Evolutionary conservation across 768 basidiomycete species (phyloP).

Genomic region (Panellus pusillus): DNA sequence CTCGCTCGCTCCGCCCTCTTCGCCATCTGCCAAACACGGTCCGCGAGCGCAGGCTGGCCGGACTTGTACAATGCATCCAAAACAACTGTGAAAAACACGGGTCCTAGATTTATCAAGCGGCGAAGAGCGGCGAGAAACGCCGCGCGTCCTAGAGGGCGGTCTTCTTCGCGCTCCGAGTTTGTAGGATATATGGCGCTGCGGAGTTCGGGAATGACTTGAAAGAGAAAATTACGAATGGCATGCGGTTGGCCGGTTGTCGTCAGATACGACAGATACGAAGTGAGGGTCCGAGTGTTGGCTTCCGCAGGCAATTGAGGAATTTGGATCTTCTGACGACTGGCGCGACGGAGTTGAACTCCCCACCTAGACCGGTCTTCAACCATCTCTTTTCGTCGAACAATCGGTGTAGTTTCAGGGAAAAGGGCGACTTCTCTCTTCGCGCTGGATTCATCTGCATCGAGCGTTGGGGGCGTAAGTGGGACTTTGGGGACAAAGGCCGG

Average conservation of each 20-base stretch:
- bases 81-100: slow-evolving; percentile 57
- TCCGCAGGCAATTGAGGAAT: slow-evolving; percentile 19
- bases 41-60: slow-evolving; percentile 53
- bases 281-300: slow-evolving; percentile 49
- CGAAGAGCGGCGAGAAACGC: slow-evolving; percentile 32
- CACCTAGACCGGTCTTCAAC: slow-evolving; percentile 2
- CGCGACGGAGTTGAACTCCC: not conserved
- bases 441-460: not conserved
- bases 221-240: slow-evolving; percentile 48
- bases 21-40: slow-evolving; percentile 65
- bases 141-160: slow-evolving; percentile 26
- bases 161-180: slow-evolving; percentile 26
- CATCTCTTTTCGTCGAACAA: slow-evolving; percentile 4
- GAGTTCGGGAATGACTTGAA: slow-evolving; percentile 57
- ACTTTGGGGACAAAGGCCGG: not conserved
- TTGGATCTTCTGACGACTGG: slow-evolving; percentile 3
- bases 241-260: slow-evolving; percentile 48
- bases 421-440: not conserved
- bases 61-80: slow-evolving; percentile 62
- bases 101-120: slow-evolving; percentile 53
- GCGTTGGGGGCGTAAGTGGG: slow-evolving; percentile 2
- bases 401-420: not conserved
- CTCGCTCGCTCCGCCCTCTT: slow-evolving; percentile 59
- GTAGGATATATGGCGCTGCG: slow-evolving; percentile 28
- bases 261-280: slow-evolving; percentile 53